Conservation (phyloP, 352 stramenopile species). For the Globisporangium sylvaticum region DNA sequence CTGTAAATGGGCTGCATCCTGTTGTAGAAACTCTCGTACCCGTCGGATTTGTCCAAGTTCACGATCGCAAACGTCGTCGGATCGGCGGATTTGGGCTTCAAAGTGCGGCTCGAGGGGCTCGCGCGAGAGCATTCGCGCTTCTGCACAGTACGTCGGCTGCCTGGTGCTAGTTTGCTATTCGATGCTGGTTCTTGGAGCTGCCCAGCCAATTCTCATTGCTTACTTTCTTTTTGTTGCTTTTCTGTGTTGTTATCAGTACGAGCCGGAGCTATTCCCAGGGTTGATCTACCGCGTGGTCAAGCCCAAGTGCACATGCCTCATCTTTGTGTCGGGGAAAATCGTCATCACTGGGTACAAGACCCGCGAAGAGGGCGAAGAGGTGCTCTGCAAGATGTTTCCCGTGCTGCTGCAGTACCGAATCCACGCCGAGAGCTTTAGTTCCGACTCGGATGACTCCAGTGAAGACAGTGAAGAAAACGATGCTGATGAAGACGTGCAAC, state of each 20-base stretch:
- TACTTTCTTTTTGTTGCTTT: background rate
- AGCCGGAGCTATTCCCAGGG: slow-evolving; percentile 97
- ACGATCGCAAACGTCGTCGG: slow-evolving; percentile 84
- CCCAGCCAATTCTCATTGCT: slow-evolving; percentile 20
- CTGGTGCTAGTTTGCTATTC: no score
- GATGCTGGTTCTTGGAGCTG: no score
- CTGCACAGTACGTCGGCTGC: slow-evolving; percentile 54
- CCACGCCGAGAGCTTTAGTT: slow-evolving; percentile 2
- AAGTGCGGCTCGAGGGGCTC: slow-evolving; percentile 71
- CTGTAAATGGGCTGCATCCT: background rate
- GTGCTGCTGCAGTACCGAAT: slow-evolving; percentile 27
- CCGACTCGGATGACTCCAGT: slow-evolving; percentile 11
- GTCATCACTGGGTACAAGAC: slow-evolving; percentile 92
- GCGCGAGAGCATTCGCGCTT: slow-evolving; percentile 53
- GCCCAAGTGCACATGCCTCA: slow-evolving; percentile 89
- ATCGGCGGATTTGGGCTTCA: slow-evolving; percentile 90
- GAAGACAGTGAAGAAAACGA: slow-evolving; percentile 3
- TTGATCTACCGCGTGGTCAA: slow-evolving; percentile 94
- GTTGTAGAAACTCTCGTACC: slow-evolving; percentile 56
- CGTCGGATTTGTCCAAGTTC: slow-evolving; percentile 39
- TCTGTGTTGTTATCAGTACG: slow-evolving; percentile 60
- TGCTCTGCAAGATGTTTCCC: slow-evolving; percentile 28
- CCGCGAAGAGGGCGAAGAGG: slow-evolving; percentile 22
- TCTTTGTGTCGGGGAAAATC: slow-evolving; percentile 19
- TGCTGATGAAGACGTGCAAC: background rate